phyloP scores from a whole-genome alignment of 2,329 filamentous ascomycete species.

The Tolypocladium tundrense region DNA sequence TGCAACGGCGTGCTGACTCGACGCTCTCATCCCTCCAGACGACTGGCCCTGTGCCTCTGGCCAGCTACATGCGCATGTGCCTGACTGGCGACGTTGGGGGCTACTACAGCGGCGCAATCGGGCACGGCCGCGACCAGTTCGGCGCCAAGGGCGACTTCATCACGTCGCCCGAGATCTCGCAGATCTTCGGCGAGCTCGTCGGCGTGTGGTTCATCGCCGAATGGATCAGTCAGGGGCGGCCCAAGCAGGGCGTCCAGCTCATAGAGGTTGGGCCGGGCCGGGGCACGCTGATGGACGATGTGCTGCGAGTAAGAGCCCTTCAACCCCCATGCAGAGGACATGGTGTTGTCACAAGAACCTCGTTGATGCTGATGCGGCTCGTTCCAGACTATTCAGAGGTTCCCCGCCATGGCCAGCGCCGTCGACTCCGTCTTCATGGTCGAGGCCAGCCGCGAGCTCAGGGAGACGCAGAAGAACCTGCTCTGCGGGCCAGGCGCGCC shows the following conservation, averaged over 20 bases:
- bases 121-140: slow-evolving; percentile 70
- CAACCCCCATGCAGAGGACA: background rate
- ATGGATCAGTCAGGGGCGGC: slow-evolving; percentile 85
- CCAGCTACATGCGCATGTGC: slow-evolving; percentile 97
- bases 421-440: slow-evolving; percentile 89
- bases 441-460: slow-evolving; percentile 76
- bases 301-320: slow-evolving; percentile 60
- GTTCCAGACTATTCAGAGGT: slow-evolving; percentile 67
- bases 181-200: slow-evolving; percentile 89
- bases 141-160: slow-evolving; percentile 92
- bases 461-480: slow-evolving; percentile 66
- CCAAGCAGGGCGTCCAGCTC: slow-evolving; percentile 65
- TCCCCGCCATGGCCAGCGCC: slow-evolving; percentile 64
- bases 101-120: slow-evolving; percentile 76
- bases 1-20: background rate
- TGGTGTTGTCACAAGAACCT: too few species aligned
- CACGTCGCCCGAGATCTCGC: slow-evolving; percentile 94
- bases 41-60: slow-evolving; percentile 84
- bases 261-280: slow-evolving; percentile 92
- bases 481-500: slow-evolving; percentile 64
- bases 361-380: slow-evolving; percentile 4
- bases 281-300: slow-evolving; percentile 94
- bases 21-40: slow-evolving; percentile 27
- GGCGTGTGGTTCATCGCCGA: slow-evolving; percentile 93
- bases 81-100: slow-evolving; percentile 83